These are phyloP conservation scores for Kodamaea leandrae DNA, from an alignment of 805 yeast genomes.

Conservation along the genomic window DNA sequence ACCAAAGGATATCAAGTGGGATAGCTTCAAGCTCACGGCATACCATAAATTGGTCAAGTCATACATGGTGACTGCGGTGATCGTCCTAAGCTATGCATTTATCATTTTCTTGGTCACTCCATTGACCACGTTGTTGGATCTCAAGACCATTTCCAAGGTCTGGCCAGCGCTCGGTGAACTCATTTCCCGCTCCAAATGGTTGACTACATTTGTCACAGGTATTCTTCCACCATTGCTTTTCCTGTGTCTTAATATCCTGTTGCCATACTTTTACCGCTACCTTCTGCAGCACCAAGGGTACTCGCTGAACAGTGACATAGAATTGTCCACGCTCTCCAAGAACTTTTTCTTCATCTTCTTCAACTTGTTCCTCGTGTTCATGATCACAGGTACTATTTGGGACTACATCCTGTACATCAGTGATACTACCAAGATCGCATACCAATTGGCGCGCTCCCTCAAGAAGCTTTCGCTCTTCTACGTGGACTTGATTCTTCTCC, in stretches of 20 bases:
- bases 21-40: slow-evolving; percentile 44
- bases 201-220: slow-evolving; percentile 58
- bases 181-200: slow-evolving; percentile 48
- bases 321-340: slow-evolving; percentile 54
- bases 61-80: slow-evolving; percentile 41
- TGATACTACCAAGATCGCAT: slow-evolving; percentile 59
- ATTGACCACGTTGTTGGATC: slow-evolving; percentile 54
- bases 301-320: slow-evolving; percentile 56
- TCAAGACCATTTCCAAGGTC: slow-evolving; percentile 52
- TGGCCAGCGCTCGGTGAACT: slow-evolving; percentile 61
- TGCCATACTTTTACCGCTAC: slow-evolving; percentile 56
- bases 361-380: slow-evolving; percentile 59
- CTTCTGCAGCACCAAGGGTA: slow-evolving; percentile 52
- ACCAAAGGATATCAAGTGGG: slow-evolving; percentile 45
- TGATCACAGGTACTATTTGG: slow-evolving; percentile 59
- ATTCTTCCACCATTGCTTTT: slow-evolving; percentile 60
- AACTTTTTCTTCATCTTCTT: slow-evolving; percentile 60
- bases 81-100: slow-evolving; percentile 48
- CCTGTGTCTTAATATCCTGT: slow-evolving; percentile 48
- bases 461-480: slow-evolving; percentile 53
- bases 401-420: slow-evolving; percentile 56
- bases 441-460: slow-evolving; percentile 51
- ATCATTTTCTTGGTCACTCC: slow-evolving; percentile 56
- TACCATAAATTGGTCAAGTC: slow-evolving; percentile 36
- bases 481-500: slow-evolving; percentile 62